Percentiles rank a stretch among this genome's conserved stretches.
Evolutionary conservation across 2,329 filamentous ascomycete species (phyloP).

Genomic region (Thielaviopsis euricoi): DNA sequence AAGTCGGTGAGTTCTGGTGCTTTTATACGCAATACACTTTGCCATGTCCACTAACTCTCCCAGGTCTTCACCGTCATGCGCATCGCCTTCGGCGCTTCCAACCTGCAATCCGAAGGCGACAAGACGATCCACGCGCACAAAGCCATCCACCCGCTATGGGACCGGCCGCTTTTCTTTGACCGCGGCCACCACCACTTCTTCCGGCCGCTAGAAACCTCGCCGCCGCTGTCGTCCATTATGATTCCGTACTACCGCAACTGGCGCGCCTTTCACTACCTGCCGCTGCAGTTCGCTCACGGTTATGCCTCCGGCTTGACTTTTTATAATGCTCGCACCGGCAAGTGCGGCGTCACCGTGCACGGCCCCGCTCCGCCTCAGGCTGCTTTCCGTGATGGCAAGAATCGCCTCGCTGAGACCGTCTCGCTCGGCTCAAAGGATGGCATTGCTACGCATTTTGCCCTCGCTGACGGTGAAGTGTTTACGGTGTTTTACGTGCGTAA

Average conservation of each 20-base stretch:
- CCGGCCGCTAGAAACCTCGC: conserved; percentile 3
- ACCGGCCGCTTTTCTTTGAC: conserved; percentile 5
- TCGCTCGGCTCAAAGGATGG: conserved; percentile 3
- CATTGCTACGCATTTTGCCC: conserved; percentile 9
- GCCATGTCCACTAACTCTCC: not conserved
- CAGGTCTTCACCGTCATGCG: conserved; percentile 10
- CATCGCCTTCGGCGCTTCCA: conserved; percentile 8
- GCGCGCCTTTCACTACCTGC: conserved; percentile 7
- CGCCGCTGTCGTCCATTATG: conserved; percentile 8
- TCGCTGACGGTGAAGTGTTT: not conserved
- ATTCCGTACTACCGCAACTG: conserved; percentile 10
- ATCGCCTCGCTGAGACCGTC: not conserved
- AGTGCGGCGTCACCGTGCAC: conserved; percentile 9
- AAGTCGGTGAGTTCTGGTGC: conserved; percentile 7
- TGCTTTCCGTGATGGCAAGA: not conserved
- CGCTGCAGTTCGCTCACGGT: conserved; percentile 5
- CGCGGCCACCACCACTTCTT: conserved; percentile 5
- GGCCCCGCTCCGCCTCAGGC: not conserved
- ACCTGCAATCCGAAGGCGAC: conserved; percentile 9
- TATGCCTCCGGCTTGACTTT: conserved; percentile 9
- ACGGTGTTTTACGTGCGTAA: conserved; percentile 7
- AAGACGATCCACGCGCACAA: conserved; percentile 4
- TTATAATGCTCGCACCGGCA: conserved; percentile 7
- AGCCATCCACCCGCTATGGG: conserved; percentile 9
- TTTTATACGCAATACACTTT: no score